Percentiles rank a stretch among this genome's conserved stretches.
phyloP scores from a whole-genome alignment of 257 asterid species.

The Solanum verrucosum region DNA sequence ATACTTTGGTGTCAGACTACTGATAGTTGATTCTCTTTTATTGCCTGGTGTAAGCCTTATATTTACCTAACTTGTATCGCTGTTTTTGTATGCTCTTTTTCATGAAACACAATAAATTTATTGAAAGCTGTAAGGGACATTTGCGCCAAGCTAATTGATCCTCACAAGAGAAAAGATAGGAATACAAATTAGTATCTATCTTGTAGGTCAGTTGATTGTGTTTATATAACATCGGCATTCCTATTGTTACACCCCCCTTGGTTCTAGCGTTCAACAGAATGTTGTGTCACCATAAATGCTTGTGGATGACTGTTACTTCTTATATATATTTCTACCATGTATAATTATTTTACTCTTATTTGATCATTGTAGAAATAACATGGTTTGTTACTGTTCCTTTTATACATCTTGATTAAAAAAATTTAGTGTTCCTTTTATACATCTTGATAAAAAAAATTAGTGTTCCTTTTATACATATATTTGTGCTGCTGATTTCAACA shows the following conservation, averaged over 20 bases:
- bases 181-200: background rate
- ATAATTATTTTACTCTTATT: background rate
- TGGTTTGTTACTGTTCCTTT: background rate
- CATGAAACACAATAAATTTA: background rate
- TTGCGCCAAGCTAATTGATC: background rate
- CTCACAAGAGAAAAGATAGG: background rate
- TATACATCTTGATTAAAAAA: background rate
- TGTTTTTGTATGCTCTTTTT: background rate
- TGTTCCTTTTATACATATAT: background rate
- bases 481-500: background rate
- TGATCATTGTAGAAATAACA: background rate
- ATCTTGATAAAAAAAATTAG: background rate
- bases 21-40: slow-evolving; percentile 56
- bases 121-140: background rate
- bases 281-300: background rate
- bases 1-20: slow-evolving; percentile 50
- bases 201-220: background rate
- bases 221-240: background rate
- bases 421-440: background rate
- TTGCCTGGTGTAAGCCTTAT: slow-evolving; percentile 64
- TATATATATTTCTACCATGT: background rate
- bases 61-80: background rate
- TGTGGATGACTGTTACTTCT: background rate
- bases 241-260: background rate
- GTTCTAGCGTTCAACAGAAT: background rate